Evolutionary conservation across 176 grass and related monocot species (phyloP).

Genomic region (Raddia guianensis): DNA sequence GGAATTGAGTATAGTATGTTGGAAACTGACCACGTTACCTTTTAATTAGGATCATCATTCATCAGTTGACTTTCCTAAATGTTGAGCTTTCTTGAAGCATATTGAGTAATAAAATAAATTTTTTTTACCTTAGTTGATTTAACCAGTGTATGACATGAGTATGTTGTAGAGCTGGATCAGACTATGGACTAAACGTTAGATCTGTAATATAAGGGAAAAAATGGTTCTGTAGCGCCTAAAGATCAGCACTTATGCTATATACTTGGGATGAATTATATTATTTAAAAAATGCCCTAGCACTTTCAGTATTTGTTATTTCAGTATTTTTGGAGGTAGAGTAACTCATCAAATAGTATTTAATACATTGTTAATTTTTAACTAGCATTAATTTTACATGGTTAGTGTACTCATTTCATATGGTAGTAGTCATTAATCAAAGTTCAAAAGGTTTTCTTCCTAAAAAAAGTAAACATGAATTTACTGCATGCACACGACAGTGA

Average conservation of each 20-base stretch:
- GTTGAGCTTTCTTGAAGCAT: neutral
- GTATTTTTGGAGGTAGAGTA: neutral
- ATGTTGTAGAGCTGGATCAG: conserved; percentile 5
- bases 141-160: neutral
- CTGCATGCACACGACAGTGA: conserved; percentile 4
- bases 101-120: neutral
- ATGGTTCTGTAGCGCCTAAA: too few species aligned
- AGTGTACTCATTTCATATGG: neutral
- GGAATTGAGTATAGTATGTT: neutral
- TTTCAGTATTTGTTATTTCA: conserved; percentile 18
- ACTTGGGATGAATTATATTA: neutral
- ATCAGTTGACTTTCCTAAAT: neutral
- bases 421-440: neutral
- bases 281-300: conserved; percentile 21
- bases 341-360: conserved; percentile 30
- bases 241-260: too few species aligned
- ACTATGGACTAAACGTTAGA: conserved; percentile 5
- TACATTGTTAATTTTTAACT: neutral
- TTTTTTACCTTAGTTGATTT: conserved; percentile 9
- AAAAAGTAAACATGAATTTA: neutral
- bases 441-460: neutral
- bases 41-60: neutral
- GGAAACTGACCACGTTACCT: conserved; percentile 15
- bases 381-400: neutral
- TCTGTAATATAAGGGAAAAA: neutral